These are phyloP conservation scores for Pelargonium citronellum DNA, from an alignment of 441 rosid species.

Conservation along the genomic window DNA sequence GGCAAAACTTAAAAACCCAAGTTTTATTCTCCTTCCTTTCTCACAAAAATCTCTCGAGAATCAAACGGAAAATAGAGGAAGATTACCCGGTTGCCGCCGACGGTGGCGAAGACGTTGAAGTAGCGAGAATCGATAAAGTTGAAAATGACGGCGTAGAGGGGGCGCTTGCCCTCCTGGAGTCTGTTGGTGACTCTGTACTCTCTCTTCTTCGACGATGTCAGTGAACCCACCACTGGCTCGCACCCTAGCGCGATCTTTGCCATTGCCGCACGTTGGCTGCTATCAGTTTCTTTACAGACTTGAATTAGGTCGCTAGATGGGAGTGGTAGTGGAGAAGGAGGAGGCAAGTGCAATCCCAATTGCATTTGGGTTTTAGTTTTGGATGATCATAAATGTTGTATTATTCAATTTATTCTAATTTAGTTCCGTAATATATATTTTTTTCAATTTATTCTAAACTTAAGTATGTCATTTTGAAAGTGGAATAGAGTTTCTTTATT, in stretches of 20 bases:
- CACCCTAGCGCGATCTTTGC: conserved; percentile 63
- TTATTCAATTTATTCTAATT: too few relatives aligned
- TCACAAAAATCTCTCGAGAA: neutral
- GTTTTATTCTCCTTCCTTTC: neutral
- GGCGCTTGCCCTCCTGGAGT: conserved; percentile 87
- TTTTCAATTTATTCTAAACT: too few relatives aligned
- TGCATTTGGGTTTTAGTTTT: too few relatives aligned
- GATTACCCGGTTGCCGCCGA: conserved; percentile 85
- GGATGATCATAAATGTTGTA: too few relatives aligned
- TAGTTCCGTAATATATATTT: too few relatives aligned
- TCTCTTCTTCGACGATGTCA: conserved; percentile 58
- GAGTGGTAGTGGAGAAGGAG: neutral
- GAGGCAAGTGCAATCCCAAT: too few relatives aligned
- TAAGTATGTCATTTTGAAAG: too few relatives aligned
- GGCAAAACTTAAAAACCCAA: neutral
- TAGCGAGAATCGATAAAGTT: conserved; percentile 79
- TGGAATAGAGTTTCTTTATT: too few relatives aligned
- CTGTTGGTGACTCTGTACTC: conserved; percentile 83
- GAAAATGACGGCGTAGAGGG: conserved; percentile 73
- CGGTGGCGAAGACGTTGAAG: conserved; percentile 85
- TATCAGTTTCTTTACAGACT: neutral
- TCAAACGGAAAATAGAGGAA: conserved; percentile 10
- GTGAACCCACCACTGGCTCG: conserved; percentile 80
- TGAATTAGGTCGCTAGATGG: neutral
- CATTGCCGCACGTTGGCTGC: conserved; percentile 32